Evolutionary conservation across 2,329 filamentous ascomycete genomes (phyloP).

Genomic region (Xylaria sp.): DNA sequence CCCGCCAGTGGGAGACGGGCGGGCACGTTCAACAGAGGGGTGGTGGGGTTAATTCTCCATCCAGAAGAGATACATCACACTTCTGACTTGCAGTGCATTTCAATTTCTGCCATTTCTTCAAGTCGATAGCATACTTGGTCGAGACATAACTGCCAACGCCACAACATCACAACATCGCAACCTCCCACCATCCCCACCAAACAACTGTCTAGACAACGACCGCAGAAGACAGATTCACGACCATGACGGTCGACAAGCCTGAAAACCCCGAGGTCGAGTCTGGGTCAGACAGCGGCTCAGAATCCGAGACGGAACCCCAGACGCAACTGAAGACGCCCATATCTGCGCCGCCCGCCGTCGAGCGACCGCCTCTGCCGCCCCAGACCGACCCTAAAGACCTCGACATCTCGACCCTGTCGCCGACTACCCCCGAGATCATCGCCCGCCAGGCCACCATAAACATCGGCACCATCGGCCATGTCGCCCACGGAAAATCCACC

Average conservation of each 20-base stretch:
- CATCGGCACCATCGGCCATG: constrained; percentile 97
- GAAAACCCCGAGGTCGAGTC: constrained; percentile 36
- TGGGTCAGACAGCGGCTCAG: constrained; percentile 39
- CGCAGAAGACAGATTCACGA: constrained; percentile 14
- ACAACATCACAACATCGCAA: constrained; percentile 3
- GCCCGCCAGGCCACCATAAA: constrained; percentile 98
- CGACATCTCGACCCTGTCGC: constrained; percentile 82
- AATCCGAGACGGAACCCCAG: constrained; percentile 36
- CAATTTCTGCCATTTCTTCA: constrained; percentile 22
- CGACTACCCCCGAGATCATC: constrained; percentile 95
- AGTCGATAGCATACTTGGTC: not conserved
- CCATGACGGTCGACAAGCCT: constrained; percentile 39
- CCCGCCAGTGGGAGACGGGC: not conserved
- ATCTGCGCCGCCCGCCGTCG: constrained; percentile 23
- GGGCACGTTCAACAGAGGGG: constrained; percentile 19
- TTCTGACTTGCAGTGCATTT: constrained; percentile 17
- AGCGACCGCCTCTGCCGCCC: constrained; percentile 66
- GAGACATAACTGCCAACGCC: not conserved
- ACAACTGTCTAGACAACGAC: not conserved
- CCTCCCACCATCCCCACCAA: not conserved
- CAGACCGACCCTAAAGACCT: constrained; percentile 94
- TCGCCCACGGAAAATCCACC: constrained; percentile 98
- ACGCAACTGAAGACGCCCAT: constrained; percentile 21
- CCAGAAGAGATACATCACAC: constrained; percentile 25
- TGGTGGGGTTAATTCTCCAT: constrained; percentile 33